Conservation (phyloP, 2,329 filamentous ascomycete species). For the Cryphonectria japonica region DNA sequence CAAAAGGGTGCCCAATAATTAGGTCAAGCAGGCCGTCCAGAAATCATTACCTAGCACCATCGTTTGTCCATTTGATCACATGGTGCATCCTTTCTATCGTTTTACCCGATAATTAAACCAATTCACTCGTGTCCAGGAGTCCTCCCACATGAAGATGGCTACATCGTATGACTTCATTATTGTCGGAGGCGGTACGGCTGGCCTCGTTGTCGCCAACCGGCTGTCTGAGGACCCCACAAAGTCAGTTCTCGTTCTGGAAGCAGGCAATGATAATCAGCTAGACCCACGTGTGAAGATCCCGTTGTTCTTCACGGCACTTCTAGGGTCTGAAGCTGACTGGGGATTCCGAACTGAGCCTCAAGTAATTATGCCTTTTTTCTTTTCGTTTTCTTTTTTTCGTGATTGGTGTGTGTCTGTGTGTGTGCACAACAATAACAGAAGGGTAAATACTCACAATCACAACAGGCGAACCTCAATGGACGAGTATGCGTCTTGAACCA, state of each 20-base stretch:
- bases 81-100: background rate
- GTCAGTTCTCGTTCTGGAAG: slow-evolving; percentile 46
- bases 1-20: background rate
- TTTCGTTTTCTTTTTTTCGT: background rate
- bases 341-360: slow-evolving; percentile 18
- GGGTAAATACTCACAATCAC: background rate
- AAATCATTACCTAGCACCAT: too few relatives aligned
- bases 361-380: background rate
- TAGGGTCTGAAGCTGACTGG: slow-evolving; percentile 23
- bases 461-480: slow-evolving; percentile 33
- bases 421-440: background rate
- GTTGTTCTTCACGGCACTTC: slow-evolving; percentile 16
- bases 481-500: slow-evolving; percentile 39
- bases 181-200: slow-evolving; percentile 54
- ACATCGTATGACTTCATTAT: slow-evolving; percentile 46
- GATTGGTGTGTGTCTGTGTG: too few relatives aligned
- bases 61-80: background rate
- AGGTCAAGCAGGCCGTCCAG: background rate
- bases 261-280: slow-evolving; percentile 39
- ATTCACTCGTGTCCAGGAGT: background rate
- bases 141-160: background rate
- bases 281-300: slow-evolving; percentile 37
- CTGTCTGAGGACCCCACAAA: slow-evolving; percentile 42
- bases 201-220: slow-evolving; percentile 49
- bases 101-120: background rate